These are phyloP conservation scores for Cryptococcus jaspeensis DNA, from an alignment of 1,284 basidiomycete genomes.

Conservation along the genomic window DNA sequence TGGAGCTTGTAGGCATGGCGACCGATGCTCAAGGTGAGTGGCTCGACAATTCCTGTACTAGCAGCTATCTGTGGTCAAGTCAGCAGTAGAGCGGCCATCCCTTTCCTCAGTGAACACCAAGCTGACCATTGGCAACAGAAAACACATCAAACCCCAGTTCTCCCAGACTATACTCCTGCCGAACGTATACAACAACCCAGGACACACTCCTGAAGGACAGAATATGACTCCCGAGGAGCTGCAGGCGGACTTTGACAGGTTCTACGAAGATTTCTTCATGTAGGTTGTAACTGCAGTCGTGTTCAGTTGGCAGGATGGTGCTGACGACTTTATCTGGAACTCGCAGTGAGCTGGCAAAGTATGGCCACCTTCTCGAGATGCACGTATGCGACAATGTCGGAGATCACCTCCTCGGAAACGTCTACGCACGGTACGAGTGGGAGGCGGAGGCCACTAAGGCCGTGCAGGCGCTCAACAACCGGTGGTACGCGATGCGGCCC, in stretches of 20 bases:
- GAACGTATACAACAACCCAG: conserved; percentile 99
- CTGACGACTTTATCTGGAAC: not conserved
- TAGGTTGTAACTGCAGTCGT: conserved; percentile 28
- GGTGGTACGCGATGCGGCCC: conserved; percentile 97
- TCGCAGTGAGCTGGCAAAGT: conserved; percentile 76
- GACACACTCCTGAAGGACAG: conserved; percentile 78
- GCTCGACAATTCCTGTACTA: no score
- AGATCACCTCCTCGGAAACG: conserved; percentile 97
- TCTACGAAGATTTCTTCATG: conserved; percentile 92
- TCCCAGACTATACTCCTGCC: conserved; percentile 95
- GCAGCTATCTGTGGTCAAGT: not conserved
- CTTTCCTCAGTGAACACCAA: not conserved
- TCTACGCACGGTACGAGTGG: conserved; percentile 97
- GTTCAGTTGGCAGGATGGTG: not conserved
- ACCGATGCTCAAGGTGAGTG: conserved; percentile 48
- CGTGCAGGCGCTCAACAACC: conserved; percentile 87
- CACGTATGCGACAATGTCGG: conserved; percentile 99
- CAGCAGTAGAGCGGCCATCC: not conserved
- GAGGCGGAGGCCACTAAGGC: conserved; percentile 95
- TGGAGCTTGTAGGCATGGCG: conserved; percentile 51
- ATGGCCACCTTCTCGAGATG: conserved; percentile 91
- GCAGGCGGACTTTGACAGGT: conserved; percentile 93
- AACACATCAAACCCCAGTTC: conserved; percentile 96
- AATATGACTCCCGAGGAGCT: conserved; percentile 65
- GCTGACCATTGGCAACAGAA: conserved; percentile 58